A percentile compares a stretch with the other conserved stretches of the same genome.
phyloP scores from a whole-genome alignment of 129 eudicot genomes.

The Pulicaria dysenterica region DNA sequence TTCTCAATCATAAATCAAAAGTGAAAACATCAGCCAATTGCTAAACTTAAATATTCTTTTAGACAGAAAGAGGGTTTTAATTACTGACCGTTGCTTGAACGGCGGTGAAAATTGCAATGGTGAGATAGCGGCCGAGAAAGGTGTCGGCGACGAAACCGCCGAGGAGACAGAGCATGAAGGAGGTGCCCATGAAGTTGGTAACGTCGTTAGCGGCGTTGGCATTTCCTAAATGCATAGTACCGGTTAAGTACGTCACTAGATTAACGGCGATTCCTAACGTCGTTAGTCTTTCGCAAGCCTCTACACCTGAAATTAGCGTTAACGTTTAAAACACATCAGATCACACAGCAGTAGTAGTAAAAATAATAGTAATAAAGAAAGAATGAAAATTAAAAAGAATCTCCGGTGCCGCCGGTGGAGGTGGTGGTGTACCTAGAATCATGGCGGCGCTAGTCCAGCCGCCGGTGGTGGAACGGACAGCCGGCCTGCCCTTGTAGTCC shows the following conservation, averaged over 20 bases:
- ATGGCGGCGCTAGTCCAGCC: conserved; percentile 91
- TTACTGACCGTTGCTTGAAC: conserved; percentile 80
- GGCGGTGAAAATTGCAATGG: conserved; percentile 80
- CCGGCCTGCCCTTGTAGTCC: conserved; percentile 81
- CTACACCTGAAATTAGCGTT: conserved; percentile 48
- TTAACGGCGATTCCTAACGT: conserved; percentile 92
- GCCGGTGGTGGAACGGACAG: conserved; percentile 72
- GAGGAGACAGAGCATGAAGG: conserved; percentile 83
- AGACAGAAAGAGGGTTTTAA: background rate
- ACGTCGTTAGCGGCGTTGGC: conserved; percentile 89
- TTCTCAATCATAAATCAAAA: background rate
- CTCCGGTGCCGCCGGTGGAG: no score
- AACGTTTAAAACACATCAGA: conserved; percentile 4
- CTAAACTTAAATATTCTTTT: background rate
- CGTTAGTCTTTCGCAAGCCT: conserved; percentile 80
- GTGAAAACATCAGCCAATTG: background rate
- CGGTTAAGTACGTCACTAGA: conserved; percentile 81
- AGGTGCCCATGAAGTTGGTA: conserved; percentile 91
- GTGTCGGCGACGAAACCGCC: conserved; percentile 98
- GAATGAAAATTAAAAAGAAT: background rate
- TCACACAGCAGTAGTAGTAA: background rate
- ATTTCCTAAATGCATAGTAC: conserved; percentile 87
- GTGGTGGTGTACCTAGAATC: conserved; percentile 63
- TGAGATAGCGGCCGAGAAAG: conserved; percentile 82
- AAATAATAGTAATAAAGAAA: background rate